These are phyloP conservation scores for Neonectria punicea DNA, from an alignment of 2,329 filamentous ascomycete species.

Conservation along the genomic window DNA sequence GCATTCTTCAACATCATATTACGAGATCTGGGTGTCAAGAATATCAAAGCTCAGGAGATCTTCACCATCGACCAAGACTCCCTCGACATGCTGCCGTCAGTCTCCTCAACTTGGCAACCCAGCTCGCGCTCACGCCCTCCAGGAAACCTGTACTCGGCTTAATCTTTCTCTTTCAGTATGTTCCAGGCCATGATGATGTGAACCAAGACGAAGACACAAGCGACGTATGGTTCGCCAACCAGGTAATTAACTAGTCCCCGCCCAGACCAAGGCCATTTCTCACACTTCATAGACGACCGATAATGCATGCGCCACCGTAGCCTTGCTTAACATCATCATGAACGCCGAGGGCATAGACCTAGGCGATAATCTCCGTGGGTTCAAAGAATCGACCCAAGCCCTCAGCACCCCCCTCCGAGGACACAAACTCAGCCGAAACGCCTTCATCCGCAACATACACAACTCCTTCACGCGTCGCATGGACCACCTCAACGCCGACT, in stretches of 20 bases:
- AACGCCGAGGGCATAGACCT: slow-evolving; percentile 76
- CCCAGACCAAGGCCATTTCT: slow-evolving; percentile 5
- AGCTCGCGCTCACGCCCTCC: slow-evolving; percentile 25
- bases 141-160: slow-evolving; percentile 83
- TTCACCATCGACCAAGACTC: slow-evolving; percentile 75
- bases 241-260: slow-evolving; percentile 59
- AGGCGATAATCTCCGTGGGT: slow-evolving; percentile 74
- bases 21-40: slow-evolving; percentile 77
- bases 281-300: slow-evolving; percentile 69
- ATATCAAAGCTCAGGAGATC: slow-evolving; percentile 80
- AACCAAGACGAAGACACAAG: slow-evolving; percentile 65
- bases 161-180: slow-evolving; percentile 86
- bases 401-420: slow-evolving; percentile 81
- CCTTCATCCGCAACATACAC: slow-evolving; percentile 82
- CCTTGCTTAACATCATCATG: slow-evolving; percentile 92
- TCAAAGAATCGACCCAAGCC: slow-evolving; percentile 76
- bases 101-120: neutral
- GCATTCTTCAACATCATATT: slow-evolving; percentile 89
- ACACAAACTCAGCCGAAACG: slow-evolving; percentile 77
- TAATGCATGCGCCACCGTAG: slow-evolving; percentile 93
- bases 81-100: slow-evolving; percentile 71
- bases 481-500: slow-evolving; percentile 79
- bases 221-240: slow-evolving; percentile 92
- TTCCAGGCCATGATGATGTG: slow-evolving; percentile 62
- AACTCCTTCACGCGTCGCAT: slow-evolving; percentile 87